These are phyloP conservation scores for Leishmania turanica DNA, from an alignment of 208 protist species.

Conservation along the genomic window DNA sequence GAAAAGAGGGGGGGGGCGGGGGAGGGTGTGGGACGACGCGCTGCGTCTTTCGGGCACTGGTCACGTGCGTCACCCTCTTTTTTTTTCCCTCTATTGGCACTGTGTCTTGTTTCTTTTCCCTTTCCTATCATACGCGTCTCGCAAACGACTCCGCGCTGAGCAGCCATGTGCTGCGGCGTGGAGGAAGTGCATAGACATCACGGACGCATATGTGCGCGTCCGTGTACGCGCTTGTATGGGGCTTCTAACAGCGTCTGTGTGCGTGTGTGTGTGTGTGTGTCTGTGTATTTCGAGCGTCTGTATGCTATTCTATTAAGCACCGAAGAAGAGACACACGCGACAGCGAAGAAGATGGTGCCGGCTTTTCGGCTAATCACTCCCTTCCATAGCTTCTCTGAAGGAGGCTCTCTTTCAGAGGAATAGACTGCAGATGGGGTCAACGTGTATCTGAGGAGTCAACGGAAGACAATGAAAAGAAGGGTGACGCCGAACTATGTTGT, in stretches of 20 bases:
- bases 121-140: not conserved
- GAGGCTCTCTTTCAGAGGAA: not conserved
- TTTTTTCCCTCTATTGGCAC: not conserved
- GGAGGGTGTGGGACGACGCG: not conserved
- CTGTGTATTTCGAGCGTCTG: not conserved
- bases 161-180: not conserved
- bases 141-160: not conserved
- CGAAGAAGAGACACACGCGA: not conserved
- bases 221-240: not conserved
- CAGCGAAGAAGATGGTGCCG: not conserved
- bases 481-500: not conserved
- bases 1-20: not conserved
- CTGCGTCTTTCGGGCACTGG: not conserved
- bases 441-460: not conserved
- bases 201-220: not conserved
- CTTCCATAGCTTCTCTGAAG: not conserved
- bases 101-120: not conserved
- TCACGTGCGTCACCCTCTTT: not conserved
- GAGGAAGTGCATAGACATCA: not conserved
- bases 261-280: not conserved
- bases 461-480: not conserved
- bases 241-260: not conserved
- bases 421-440: not conserved
- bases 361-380: not conserved
- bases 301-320: not conserved